Evolutionary conservation across 305 asterid genomes (phyloP).

Genomic region (Solanum aculeatissimum): DNA sequence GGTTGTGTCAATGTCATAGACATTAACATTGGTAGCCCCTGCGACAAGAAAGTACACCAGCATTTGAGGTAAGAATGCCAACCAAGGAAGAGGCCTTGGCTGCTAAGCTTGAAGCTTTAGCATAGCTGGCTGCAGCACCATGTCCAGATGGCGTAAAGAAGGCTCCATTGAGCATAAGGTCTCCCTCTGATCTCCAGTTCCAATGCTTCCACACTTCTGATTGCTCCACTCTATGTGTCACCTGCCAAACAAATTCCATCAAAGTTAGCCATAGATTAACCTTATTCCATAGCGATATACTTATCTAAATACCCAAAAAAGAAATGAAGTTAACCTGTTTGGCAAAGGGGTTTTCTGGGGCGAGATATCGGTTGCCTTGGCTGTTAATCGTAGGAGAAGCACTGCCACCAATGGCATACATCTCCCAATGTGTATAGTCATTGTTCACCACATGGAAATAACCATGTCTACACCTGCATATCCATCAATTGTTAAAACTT

Average conservation of each 20-base stretch:
- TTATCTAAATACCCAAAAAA: not conserved
- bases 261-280: not conserved
- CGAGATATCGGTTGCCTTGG: conserved; percentile 77
- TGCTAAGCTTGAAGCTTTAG: conserved; percentile 69
- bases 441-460: conserved; percentile 81
- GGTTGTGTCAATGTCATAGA: not conserved
- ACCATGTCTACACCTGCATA: conserved; percentile 71
- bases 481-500: not conserved
- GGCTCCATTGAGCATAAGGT: conserved; percentile 71
- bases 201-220: conserved; percentile 39
- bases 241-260: conserved; percentile 17
- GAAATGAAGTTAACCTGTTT: conserved; percentile 35
- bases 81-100: conserved; percentile 62
- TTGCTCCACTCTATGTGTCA: conserved; percentile 44
- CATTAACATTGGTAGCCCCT: conserved; percentile 35
- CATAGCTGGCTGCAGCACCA: conserved; percentile 39
- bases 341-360: conserved; percentile 51
- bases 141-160: conserved; percentile 53
- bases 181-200: conserved; percentile 93
- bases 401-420: conserved; percentile 92
- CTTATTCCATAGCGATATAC: not conserved
- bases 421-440: conserved; percentile 77
- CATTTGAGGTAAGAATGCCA: conserved; percentile 42
- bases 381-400: conserved; percentile 80
- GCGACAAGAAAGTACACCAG: conserved; percentile 59